phyloP scores from a whole-genome alignment of 2,329 filamentous ascomycete species.

The Botryotinia calthae region DNA sequence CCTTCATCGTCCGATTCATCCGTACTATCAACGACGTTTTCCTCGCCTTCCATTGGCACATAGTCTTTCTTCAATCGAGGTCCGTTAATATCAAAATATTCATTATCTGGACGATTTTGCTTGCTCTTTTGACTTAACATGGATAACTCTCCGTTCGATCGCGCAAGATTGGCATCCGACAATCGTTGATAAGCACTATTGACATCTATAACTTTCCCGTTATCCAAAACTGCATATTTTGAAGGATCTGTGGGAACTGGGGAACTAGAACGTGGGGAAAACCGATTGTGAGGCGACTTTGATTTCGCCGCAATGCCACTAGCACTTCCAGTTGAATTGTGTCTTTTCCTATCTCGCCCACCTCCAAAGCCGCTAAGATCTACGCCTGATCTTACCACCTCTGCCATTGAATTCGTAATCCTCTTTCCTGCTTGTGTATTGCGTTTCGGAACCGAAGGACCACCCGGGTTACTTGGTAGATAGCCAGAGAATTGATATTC shows the following conservation, averaged over 20 bases:
- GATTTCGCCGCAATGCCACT: conserved; percentile 32
- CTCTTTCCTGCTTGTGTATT: conserved; percentile 48
- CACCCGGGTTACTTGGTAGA: conserved; percentile 49
- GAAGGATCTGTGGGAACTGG: conserved; percentile 38
- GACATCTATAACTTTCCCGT: conserved; percentile 63
- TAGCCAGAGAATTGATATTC: conserved; percentile 63
- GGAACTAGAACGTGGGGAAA: conserved; percentile 35
- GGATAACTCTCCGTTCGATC: conserved; percentile 61
- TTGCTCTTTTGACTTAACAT: conserved; percentile 37
- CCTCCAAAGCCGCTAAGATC: conserved; percentile 48
- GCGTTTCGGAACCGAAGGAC: conserved; percentile 47
- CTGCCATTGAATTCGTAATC: conserved; percentile 47
- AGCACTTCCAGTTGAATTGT: conserved; percentile 30
- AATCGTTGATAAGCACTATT: conserved; percentile 67
- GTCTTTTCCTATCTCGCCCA: conserved; percentile 31
- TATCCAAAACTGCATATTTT: conserved; percentile 50
- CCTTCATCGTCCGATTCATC: conserved; percentile 63
- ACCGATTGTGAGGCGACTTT: conserved; percentile 36
- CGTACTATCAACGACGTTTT: conserved; percentile 35
- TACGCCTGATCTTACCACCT: conserved; percentile 50
- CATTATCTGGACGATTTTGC: conserved; percentile 31
- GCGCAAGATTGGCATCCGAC: conserved; percentile 67
- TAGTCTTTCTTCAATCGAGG: conserved; percentile 37
- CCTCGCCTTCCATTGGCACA: conserved; percentile 31
- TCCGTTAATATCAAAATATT: conserved; percentile 21